A percentile compares a stretch with the other conserved stretches of the same genome.
Evolutionary conservation across 345 rosid species (phyloP).

Genomic region (Anastatica hierochuntica): DNA sequence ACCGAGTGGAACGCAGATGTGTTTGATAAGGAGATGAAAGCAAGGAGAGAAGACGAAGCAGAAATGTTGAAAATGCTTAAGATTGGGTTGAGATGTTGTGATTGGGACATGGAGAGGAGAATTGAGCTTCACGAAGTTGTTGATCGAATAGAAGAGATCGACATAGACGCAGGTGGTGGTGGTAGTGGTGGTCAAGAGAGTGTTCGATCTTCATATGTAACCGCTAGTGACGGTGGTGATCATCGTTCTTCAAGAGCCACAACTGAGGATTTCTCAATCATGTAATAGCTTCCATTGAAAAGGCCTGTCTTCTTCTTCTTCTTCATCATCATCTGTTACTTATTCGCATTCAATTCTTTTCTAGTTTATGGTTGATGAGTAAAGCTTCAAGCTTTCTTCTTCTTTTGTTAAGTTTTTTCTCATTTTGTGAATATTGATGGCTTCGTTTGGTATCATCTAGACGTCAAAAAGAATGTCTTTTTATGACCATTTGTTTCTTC

Average conservation of each 20-base stretch:
- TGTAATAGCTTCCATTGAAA: slow-evolving; percentile 15
- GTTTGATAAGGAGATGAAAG: slow-evolving; percentile 67
- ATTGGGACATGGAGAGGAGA: slow-evolving; percentile 60
- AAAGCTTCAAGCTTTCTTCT: too few relatives aligned
- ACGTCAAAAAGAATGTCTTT: slow-evolving; percentile 2
- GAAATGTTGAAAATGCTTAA: slow-evolving; percentile 74
- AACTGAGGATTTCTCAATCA: slow-evolving; percentile 36
- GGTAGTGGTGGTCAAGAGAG: slow-evolving; percentile 48
- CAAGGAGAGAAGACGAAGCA: slow-evolving; percentile 49
- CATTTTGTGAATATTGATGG: slow-evolving; percentile 17
- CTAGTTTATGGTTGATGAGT: slow-evolving; percentile 20
- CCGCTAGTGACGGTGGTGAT: slow-evolving; percentile 44
- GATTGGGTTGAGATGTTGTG: slow-evolving; percentile 80
- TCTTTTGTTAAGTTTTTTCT: slow-evolving; percentile 12
- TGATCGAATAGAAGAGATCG: slow-evolving; percentile 34
- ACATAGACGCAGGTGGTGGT: slow-evolving; percentile 44
- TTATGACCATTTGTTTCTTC: neutral
- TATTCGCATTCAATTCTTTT: slow-evolving; percentile 2
- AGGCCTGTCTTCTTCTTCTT: slow-evolving; percentile 7
- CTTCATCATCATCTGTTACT: slow-evolving; percentile 2
- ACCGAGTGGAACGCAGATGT: slow-evolving; percentile 86
- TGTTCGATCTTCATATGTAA: slow-evolving; percentile 41
- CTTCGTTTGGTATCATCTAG: neutral
- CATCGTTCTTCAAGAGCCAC: slow-evolving; percentile 47
- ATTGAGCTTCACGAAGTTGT: slow-evolving; percentile 56